phyloP scores from a whole-genome alignment of 2,329 filamentous ascomycete species.

The Hansfordia pulvinata region DNA sequence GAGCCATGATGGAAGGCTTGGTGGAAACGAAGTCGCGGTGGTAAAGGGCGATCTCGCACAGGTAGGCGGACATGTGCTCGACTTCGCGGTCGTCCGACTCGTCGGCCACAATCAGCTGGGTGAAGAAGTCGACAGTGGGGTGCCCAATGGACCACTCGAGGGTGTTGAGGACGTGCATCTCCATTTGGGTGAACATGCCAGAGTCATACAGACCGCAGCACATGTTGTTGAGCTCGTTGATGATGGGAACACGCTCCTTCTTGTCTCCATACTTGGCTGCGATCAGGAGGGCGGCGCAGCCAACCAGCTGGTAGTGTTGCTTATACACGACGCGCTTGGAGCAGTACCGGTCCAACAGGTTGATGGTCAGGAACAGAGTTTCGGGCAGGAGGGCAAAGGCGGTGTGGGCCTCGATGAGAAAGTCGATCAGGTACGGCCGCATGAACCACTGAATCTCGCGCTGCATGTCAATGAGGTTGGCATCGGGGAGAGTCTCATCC shows the following conservation, averaged over 20 bases:
- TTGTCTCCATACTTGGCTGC: constrained; percentile 98
- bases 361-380: constrained; percentile 91
- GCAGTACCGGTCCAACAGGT: constrained; percentile 94
- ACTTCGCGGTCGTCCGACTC: constrained; percentile 70
- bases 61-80: constrained; percentile 88
- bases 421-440: constrained; percentile 95
- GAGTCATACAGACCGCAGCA: constrained; percentile 97
- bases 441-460: constrained; percentile 99
- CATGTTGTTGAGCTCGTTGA: constrained; percentile 96
- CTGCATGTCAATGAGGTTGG: constrained; percentile 97
- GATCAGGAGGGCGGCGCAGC: constrained; percentile 89
- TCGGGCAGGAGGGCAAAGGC: constrained; percentile 90
- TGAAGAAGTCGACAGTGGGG: constrained; percentile 88
- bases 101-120: constrained; percentile 75
- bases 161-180: constrained; percentile 98
- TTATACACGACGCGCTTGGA: constrained; percentile 97
- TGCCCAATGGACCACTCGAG: constrained; percentile 94
- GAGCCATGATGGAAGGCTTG: constrained; percentile 79
- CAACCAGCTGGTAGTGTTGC: constrained; percentile 95
- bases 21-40: constrained; percentile 94
- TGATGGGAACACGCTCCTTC: constrained; percentile 96
- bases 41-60: constrained; percentile 89
- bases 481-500: constrained; percentile 84
- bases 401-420: constrained; percentile 91
- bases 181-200: constrained; percentile 99